Conservation (phyloP, 2,329 filamentous ascomycete species). For the Alternaria burnsii region DNA sequence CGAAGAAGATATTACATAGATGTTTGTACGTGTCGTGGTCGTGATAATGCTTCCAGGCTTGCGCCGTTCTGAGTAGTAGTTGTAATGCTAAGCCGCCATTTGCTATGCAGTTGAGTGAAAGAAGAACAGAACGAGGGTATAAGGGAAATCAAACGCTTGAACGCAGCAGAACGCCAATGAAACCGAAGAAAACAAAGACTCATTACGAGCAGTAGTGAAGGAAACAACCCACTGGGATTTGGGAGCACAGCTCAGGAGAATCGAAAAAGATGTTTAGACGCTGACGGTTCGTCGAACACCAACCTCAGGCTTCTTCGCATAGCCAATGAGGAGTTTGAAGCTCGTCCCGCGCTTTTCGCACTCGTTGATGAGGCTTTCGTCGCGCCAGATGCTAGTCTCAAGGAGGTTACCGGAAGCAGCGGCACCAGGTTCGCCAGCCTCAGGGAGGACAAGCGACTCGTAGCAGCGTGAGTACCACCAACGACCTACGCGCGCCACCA, state of each 20-base stretch:
- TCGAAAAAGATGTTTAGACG: slow-evolving; percentile 47
- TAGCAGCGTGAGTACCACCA: slow-evolving; percentile 99
- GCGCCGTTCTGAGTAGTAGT: slow-evolving; percentile 29
- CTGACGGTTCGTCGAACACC: slow-evolving; percentile 59
- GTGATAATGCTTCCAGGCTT: slow-evolving; percentile 30
- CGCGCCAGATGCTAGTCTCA: slow-evolving; percentile 77
- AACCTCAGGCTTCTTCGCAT: slow-evolving; percentile 78
- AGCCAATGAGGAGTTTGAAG: slow-evolving; percentile 89
- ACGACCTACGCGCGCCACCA: slow-evolving; percentile 87
- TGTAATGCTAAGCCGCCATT: slow-evolving; percentile 32
- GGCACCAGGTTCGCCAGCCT: slow-evolving; percentile 42
- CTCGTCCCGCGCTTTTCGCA: slow-evolving; percentile 88
- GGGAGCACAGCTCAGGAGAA: slow-evolving; percentile 46
- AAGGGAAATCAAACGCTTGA: slow-evolving; percentile 47
- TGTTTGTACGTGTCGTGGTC: slow-evolving; percentile 12
- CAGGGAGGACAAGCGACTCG: slow-evolving; percentile 68
- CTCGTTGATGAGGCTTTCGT: slow-evolving; percentile 78
- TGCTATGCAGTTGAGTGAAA: slow-evolving; percentile 38
- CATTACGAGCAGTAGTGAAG: slow-evolving; percentile 20
- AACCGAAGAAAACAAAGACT: slow-evolving; percentile 17
- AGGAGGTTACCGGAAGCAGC: slow-evolving; percentile 49
- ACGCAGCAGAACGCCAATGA: slow-evolving; percentile 38
- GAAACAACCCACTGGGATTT: slow-evolving; percentile 36
- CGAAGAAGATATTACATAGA: slow-evolving; percentile 28
- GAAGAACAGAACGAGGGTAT: slow-evolving; percentile 41